Base-by-base conservation (phyloP, 148 eudicot species). In the Rhododendron ferrugineum region DNA sequence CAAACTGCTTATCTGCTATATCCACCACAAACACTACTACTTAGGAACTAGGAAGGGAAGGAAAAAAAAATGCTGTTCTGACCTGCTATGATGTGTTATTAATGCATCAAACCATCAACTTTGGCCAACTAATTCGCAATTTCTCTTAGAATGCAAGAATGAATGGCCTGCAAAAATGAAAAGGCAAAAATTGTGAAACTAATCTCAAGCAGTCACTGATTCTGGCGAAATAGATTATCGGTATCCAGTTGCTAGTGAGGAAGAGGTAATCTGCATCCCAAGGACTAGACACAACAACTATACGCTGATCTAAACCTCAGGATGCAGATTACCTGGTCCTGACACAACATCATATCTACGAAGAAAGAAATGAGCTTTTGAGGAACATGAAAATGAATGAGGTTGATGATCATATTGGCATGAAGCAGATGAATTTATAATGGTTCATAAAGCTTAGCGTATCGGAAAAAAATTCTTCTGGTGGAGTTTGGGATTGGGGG, bases 191-290 rank as follows among this genome's bases (percentile, higher is more conserved):
- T 3, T 70, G 18, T 11, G 34, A 70, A 13, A 26, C 15, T 11
- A 66, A 26, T 46, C 47, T 80, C 42, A 80, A 18, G 42, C 32
- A 30, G 34, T 79, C 32, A 28, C 32, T 20, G 47, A 26, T 82
- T 66, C 77, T 40, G 32, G 16, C 10, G 30, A 26, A 46, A 16
- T 28, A 75, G 30, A 66, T 82, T 11, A 15, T 26, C 9, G 18
- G 42, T 56, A 32, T 76, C 26, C 68, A 79, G 49, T 52, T 88
- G 86, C 84, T 46, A 85, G 87, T 87, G 81, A 90, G 89, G 88
- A 88, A 84, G 88, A 85, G 89, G 83, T 92, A 90, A 92, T 90
- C 94, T 91, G 93, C 94, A 88, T 72, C 93, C 89, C 76, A 84
- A 91, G 94, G 90, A 78, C 90, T 91, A 86, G 90, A 89, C 42